Base-by-base conservation (phyloP, 805 yeast species). In the Lachancea meyersii region DNA sequence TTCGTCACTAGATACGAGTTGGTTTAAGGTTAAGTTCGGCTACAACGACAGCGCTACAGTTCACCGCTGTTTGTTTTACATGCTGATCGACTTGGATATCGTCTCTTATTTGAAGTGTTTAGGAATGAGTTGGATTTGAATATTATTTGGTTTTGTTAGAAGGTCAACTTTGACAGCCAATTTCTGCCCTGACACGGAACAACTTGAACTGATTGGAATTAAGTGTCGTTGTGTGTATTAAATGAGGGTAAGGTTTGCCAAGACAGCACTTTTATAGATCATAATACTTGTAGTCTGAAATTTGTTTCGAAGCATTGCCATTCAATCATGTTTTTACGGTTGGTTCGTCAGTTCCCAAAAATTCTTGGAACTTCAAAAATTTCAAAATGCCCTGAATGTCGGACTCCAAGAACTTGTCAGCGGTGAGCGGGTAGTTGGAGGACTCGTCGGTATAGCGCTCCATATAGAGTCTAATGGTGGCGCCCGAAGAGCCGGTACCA, bases 401-500 rank as follows among this genome's bases (percentile, higher is more conserved):
- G 4, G 71, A 64, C 41, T 69, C 70, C 58, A 91, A 73, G 65
- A 70, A 91, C 36, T 79, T 80, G 52, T 83, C 83, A 10, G 88
- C 91, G 36, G 70, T 63, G 50, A 64, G 49, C 5, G 55, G 56
- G 56, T 73, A 76, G 31, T 72, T 72, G 16, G 75, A 48, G 39
- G 64, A 55, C 57, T 86, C 93, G 36, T 64, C 53, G 20, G 85
- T 78, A 68, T 84, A 87, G 64, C 81, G 82, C 67, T 91, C 97
- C 59, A 91, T 69, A 68, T 91, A 91, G 53, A 91, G 72, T 65
- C 98, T 79, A 47, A 93, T 88, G 5, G 98, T 91, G 17, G 98
- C 97, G 38, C 98, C 98, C 1, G 95, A 82, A 1, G 97, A 88
- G 13, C 98, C 98, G 2, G 98, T 91, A 44, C 98, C 98, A 0